Evolutionary conservation across 805 yeast species (phyloP), one percentile per base, ranked within the genome.

Genomic region (Wickerhamiella galacta): DNA sequence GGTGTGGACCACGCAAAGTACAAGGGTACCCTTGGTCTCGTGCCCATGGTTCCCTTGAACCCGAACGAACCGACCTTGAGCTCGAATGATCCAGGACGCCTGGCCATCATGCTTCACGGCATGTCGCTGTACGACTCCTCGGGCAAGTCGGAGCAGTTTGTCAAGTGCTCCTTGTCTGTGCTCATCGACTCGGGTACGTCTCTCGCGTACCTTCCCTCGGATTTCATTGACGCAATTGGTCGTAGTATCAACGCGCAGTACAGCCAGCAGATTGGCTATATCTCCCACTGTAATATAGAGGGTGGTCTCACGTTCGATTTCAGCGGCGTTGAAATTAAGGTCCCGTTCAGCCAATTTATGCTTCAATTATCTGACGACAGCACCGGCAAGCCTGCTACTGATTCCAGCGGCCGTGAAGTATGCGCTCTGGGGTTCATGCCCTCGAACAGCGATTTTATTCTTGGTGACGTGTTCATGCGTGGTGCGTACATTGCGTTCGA

Each of bases 381-480:
- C 25, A 25, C 25, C 17, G 16, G 39, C 15, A 7, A 16, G 10
- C 5, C 6, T 5, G 36, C 45, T 14, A 34, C 40, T 5, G 39
- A 39, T 23, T 16, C 27, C 16, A 32, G 37, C 30, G 49, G 50
- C 15, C 44, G 44, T 18, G n/a, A n/a, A n/a, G n/a, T n/a, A n/a
- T n/a, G n/a, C n/a, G n/a, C n/a, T n/a, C n/a, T n/a, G n/a, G n/a
- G n/a, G n/a, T n/a, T n/a, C n/a, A n/a, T n/a, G n/a, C n/a, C 17
- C 25, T 9, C 14, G 6, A 27, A 28, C 11, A 29, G 31, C 20
- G 22, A 49, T 58, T 33, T 42, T 30, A 58, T 72, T 34, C 56
- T 78, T 21, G 87, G 87, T 9, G 82, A 75, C 48, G 61, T 66
- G 30, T 66, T 77, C 48, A 54, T 78, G 37, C 61, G 78, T 36